Evolutionary conservation across 2,329 filamentous ascomycete genomes (phyloP), one percentile per base, ranked within the genome.

Genomic region (Albifimbria verrucaria): DNA sequence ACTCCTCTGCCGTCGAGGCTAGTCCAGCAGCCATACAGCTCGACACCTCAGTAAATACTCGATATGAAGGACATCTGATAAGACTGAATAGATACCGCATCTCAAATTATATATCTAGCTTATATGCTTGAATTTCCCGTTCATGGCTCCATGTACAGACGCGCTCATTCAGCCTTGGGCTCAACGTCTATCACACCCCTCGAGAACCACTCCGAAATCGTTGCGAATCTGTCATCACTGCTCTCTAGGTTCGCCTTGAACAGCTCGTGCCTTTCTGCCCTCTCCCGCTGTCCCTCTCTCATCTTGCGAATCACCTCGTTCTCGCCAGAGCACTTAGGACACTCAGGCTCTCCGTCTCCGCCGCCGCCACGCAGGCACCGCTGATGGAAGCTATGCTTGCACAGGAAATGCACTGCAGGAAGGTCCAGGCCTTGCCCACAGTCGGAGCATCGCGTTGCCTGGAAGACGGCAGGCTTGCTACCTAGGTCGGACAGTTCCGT

Each of bases 301-400:
- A 97, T 93, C 52, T 93, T 91, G 56, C 89, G 84, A 53, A 97
- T 92, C 1, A 92, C 94, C 21, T 90, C 86, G 64, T 97, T 97
- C 56, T 90, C 87, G 20, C 84, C 80, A 23, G 89, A 86, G 64
- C 94, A 99, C 28, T 91, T 80, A 10, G 93, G 92, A 67, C 94
- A 99, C 70, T 97, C 92, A 0, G 86, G 81, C 49, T 86, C 84
- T 7, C 77, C 77, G 22, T 87, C 85, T 11, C 77, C 76, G 21
- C 69, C 72, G 2, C 73, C 75, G 12, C 68, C 69, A 49, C 78
- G 74, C 65, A 99, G 75, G 70, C 93, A 99, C 45, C 90, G 81
- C 73, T 96, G 90, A 68, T 99, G 94, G 77, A 97, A 99, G 55
- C 88, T 92, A 69, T 99, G 94, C 69, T 96, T 96, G 76, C 94